phyloP scores from a whole-genome alignment of 83 land plant genomes.

The Picea engelmannii region DNA sequence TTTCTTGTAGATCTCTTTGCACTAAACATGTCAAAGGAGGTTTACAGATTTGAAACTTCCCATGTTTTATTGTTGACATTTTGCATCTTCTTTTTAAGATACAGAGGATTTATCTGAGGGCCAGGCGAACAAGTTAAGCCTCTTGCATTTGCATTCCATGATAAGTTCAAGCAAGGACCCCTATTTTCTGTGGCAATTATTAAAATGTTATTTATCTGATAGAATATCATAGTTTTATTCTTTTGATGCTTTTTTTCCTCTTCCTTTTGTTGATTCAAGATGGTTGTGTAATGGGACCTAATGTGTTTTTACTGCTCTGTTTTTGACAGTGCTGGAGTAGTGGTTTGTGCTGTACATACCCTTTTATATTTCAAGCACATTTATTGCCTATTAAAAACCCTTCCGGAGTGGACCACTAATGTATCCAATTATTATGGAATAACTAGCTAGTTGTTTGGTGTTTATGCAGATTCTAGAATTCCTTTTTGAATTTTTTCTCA shows the following conservation, averaged over 20 bases:
- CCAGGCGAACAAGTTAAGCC: conserved; percentile 75
- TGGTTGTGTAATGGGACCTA: background rate
- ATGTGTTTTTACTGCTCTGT: background rate
- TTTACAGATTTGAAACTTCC: background rate
- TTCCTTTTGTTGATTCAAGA: too few species aligned
- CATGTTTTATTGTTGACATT: background rate
- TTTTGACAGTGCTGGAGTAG: conserved; percentile 83
- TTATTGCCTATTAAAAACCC: too few species aligned
- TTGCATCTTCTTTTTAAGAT: background rate
- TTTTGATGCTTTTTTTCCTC: background rate
- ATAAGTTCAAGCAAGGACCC: conserved; percentile 77
- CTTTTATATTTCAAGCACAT: conserved; percentile 69
- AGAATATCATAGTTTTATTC: background rate
- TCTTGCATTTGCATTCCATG: conserved; percentile 73
- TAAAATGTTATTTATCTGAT: background rate
- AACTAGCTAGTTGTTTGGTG: too few species aligned
- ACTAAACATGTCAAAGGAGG: background rate
- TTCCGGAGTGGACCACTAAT: too few species aligned
- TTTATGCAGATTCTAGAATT: too few species aligned
- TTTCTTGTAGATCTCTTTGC: background rate
- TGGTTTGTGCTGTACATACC: conserved; percentile 86
- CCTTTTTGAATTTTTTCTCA: too few species aligned
- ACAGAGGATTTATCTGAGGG: conserved; percentile 83
- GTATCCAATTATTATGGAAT: too few species aligned
- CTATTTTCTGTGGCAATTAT: conserved; percentile 72